Evolutionary conservation across 169 alveolate genomes (phyloP), one percentile per base, ranked within the genome.

Genomic region (Cryptosporidium parvum): DNA sequence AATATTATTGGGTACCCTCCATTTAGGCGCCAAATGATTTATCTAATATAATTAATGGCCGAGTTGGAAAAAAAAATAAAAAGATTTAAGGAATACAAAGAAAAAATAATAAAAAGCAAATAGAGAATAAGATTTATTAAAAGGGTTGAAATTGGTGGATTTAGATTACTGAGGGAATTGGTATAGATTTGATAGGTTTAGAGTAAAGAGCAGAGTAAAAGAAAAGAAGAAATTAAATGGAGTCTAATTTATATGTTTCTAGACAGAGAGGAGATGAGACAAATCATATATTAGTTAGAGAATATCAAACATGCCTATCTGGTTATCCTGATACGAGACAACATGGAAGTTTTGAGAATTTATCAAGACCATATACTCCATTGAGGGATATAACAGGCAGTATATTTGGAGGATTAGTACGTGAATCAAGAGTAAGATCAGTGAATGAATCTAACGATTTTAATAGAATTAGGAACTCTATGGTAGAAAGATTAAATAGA

Each of bases 311-410:
- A 18, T 73, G 86, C 23, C 10, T 21, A 33, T 52, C 45, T 29
- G 70, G 71, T 2, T 56, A 73, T 23, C 67, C 85, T 9, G 68
- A n/a, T 7, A 14, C 48, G 10, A 21, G 61, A 35, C 31, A 58
- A 1, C 31, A 62, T 2, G 39, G 18, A 8, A 59, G 39, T 58
- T 37, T 56, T 53, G 71, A 56, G 18, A n/a, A 59, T 58, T 52
- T 58, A 6, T 33, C 53, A 3, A 73, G 86, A 0, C 68, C 56
- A 3, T 31, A 56, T 16, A 52, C 58, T 52, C 86, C 86, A 7
- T 35, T 73, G 48, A 51, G 68, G 6, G 86, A 56, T 59, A 56
- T 73, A 26, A 73, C 86, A 12, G 86, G 86, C 3, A 73, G 71
- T 58, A 53, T 73, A 18, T 73, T 73, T 52, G 86, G 70, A 4